Evolutionary conservation across 1,284 basidiomycete genomes (phyloP).

Genomic region (Rhodotorula sp.): DNA sequence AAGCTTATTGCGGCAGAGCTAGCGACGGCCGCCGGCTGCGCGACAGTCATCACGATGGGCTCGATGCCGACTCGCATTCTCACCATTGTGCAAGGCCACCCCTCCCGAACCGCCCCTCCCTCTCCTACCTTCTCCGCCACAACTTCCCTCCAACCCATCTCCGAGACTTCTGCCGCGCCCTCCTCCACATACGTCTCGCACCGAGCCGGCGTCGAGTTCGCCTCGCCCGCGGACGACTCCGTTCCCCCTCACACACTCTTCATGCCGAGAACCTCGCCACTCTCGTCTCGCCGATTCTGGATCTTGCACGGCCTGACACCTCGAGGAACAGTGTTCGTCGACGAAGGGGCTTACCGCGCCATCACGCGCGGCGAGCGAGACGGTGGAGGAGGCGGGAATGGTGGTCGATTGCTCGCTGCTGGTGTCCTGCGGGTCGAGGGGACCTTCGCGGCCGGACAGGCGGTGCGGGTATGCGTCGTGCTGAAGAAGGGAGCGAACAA

Average conservation of each 20-base stretch:
- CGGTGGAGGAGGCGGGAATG: constrained; percentile 61
- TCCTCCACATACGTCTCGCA: neutral
- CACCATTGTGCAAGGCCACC: constrained; percentile 74
- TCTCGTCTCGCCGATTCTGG: constrained; percentile 92
- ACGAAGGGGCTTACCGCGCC: constrained; percentile 82
- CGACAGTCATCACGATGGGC: constrained; percentile 84
- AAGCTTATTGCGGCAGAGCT: constrained; percentile 98
- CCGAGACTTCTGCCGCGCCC: neutral
- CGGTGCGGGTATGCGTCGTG: constrained; percentile 77
- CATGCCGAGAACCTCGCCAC: constrained; percentile 67
- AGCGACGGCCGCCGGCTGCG: constrained; percentile 92
- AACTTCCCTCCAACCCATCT: constrained; percentile 1
- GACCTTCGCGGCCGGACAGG: constrained; percentile 89
- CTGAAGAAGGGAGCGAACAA: constrained; percentile 38
- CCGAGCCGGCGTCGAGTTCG: constrained; percentile 33
- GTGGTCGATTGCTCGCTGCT: constrained; percentile 83
- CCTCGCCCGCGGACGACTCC: constrained; percentile 1
- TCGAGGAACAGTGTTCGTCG: constrained; percentile 82
- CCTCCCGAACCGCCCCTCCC: constrained; percentile 4
- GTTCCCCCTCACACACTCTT: constrained; percentile 84
- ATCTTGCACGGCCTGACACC: constrained; percentile 88
- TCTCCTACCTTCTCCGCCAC: constrained; percentile 9
- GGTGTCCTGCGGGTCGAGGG: constrained; percentile 86
- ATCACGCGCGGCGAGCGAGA: constrained; percentile 59
- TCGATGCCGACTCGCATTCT: constrained; percentile 75